Evolutionary conservation across 768 basidiomycete genomes (phyloP).

Genomic region (Suillus weaverae): DNA sequence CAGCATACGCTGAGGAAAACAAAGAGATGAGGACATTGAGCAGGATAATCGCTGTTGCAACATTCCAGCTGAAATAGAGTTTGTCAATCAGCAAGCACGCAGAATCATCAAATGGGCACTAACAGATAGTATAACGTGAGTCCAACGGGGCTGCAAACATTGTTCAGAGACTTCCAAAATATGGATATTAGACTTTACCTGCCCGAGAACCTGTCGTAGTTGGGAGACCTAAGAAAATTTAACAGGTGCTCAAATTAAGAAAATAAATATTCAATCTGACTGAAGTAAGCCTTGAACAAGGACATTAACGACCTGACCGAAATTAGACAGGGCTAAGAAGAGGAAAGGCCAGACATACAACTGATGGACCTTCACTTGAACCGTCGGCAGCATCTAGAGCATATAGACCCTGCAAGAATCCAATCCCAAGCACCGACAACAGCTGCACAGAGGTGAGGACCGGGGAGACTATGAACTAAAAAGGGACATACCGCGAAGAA

Average conservation of each 20-base stretch:
- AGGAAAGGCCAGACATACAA: slow-evolving; percentile 36
- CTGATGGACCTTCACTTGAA: slow-evolving; percentile 48
- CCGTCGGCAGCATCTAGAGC: slow-evolving; percentile 93
- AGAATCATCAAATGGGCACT: slow-evolving; percentile 22
- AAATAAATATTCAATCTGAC: slow-evolving; percentile 40
- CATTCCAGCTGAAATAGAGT: slow-evolving; percentile 63
- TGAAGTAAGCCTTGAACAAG: slow-evolving; percentile 82
- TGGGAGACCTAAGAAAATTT: slow-evolving; percentile 50
- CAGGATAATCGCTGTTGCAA: slow-evolving; percentile 78
- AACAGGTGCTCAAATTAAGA: slow-evolving; percentile 1
- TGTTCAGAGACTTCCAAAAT: background rate
- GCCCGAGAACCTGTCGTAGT: slow-evolving; percentile 56
- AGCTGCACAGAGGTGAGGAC: slow-evolving; percentile 44
- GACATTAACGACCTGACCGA: slow-evolving; percentile 59
- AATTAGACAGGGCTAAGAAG: slow-evolving; percentile 5
- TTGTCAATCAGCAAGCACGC: slow-evolving; percentile 7
- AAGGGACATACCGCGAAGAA: slow-evolving; percentile 73
- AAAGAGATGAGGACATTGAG: slow-evolving; percentile 95
- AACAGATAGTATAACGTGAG: slow-evolving; percentile 80
- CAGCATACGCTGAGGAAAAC: slow-evolving; percentile 89
- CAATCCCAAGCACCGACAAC: slow-evolving; percentile 77
- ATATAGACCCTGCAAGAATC: slow-evolving; percentile 85
- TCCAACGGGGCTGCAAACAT: slow-evolving; percentile 47
- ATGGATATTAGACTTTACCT: slow-evolving; percentile 37
- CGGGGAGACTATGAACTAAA: background rate